Evolutionary conservation across 140 eudicot genomes (phyloP), one percentile per base, ranked within the genome.

Genomic region (Artemisia princeps): DNA sequence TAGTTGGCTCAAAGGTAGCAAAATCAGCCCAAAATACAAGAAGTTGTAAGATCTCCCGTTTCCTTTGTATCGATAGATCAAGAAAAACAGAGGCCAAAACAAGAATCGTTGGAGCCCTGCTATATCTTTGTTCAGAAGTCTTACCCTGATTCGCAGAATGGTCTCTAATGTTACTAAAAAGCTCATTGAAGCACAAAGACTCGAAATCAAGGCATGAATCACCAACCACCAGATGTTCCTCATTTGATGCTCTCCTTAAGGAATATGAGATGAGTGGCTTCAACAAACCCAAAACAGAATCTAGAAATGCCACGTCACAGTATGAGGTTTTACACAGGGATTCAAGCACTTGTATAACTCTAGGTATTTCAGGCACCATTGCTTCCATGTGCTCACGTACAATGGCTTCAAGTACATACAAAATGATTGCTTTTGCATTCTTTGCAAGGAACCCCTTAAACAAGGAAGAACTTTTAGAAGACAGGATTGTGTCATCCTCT

Each of bases 301-400:
- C 80, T 33, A 91, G 86, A 83, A 91, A 88, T 15, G 89, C 70
- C 74, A 88, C 96, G 65, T 91, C 98, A 81, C 89, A 81, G 54
- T 91, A 88, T 20, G 85, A 76, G 57, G 86, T 63, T 69, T 67
- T 73, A 68, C 89, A 91, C 37, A 91, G 55, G 28, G 98, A 81
- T 28, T 72, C 89, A 26, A 91, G 77, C 44, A 88, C 84, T 67
- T 87, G 89, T 45, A 88, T 81, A 73, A 91, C 78, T 70, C 87
- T 81, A 50, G 98, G 98, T 50, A 85, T 72, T 80, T 91, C 98
- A 56, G 96, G 95, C 64, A 91, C 86, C 82, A 91, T 72, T 48
- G 95, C 95, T 78, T 91, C 98, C 96, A 88, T 88, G 76, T 91
- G 98, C 78, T 88, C 87, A 55, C 64, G 75, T 76, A 88, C 81